Evolutionary conservation across 148 eudicot genomes (phyloP), one percentile per base, ranked within the genome.

Genomic region (Cornus controversa): DNA sequence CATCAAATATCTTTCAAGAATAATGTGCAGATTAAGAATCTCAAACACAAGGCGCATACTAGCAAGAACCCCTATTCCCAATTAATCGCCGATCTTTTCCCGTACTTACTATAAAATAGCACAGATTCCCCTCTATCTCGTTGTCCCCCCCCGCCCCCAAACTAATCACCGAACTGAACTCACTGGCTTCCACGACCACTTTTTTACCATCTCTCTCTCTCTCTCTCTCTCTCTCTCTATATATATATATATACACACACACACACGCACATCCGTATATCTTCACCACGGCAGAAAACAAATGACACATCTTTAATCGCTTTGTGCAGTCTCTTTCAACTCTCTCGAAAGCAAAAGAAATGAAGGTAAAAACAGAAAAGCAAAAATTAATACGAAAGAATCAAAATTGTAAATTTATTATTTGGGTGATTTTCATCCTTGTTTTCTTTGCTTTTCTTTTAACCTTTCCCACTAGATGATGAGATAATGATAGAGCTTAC

Each of bases 401-500:
- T 76, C 40, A n/a, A 54, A 42, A 28, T 47, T 68, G 5, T 45
- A 13, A 29, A 28, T n/a, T 72, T 18, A 60, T 71, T 70, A 53
- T 72, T 78, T 47, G 63, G 85, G 70, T 57, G 82, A 71, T 80
- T 78, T 79, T 78, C 76, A 77, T 83, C 69, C 60, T 84, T 73
- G 72, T 67, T 80, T 74, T 47, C 83, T 31, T 31, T 31, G 1
- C 34, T 67, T 79, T 71, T 71, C 73, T 31, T 31, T 77, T 74
- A 67, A 67, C 69, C 67, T 80, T 68, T 23, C 74, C 83, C 80
- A 50, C 72, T 37, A 75, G 90, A 91, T 91, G 92, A 89, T 91
- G 92, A 86, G 86, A 88, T 83, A 87, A 91, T 91, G 82, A 88
- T 89, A 85, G 83, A 81, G 84, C 80, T 83, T 74, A 69, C 75